Percentiles rank a stretch among this genome's conserved stretches.
Evolutionary conservation across 371 early-diverging fungal genomes (phyloP).

Genomic region (Mortierella sp.): DNA sequence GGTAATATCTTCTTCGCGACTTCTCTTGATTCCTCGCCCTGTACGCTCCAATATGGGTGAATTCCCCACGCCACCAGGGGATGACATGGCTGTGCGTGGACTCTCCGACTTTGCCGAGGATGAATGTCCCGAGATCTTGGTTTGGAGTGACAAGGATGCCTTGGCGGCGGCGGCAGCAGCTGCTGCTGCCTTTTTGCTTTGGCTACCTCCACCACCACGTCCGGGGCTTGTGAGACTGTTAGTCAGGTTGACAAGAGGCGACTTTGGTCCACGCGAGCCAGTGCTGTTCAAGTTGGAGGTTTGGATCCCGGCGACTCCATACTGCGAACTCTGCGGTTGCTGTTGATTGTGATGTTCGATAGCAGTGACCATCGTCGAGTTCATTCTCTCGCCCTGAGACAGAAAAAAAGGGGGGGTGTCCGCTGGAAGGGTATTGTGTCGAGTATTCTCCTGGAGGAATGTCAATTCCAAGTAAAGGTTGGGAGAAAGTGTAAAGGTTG

Average conservation of each 20-base stretch:
- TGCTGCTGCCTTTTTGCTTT: slow-evolving; percentile 28
- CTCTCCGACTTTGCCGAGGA: slow-evolving; percentile 30
- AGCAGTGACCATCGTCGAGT: slow-evolving; percentile 57
- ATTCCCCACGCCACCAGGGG: slow-evolving; percentile 17
- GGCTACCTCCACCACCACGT: slow-evolving; percentile 22
- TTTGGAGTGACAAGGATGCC: slow-evolving; percentile 36
- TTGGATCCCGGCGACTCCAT: slow-evolving; percentile 28
- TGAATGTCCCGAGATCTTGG: slow-evolving; percentile 27
- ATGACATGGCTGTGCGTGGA: slow-evolving; percentile 33
- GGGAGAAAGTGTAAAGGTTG: not conserved
- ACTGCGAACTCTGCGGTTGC: slow-evolving; percentile 30
- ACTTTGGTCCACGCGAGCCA: slow-evolving; percentile 31
- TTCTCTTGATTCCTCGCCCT: slow-evolving; percentile 28
- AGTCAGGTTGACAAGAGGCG: slow-evolving; percentile 29
- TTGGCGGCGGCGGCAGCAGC: slow-evolving; percentile 23
- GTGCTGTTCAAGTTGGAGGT: slow-evolving; percentile 16
- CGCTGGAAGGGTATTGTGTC: not conserved
- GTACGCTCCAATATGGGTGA: slow-evolving; percentile 15
- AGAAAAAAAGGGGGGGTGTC: not conserved
- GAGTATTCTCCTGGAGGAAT: not conserved
- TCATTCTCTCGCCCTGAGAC: slow-evolving; percentile 46
- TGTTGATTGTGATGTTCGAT: slow-evolving; percentile 54
- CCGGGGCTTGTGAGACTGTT: slow-evolving; percentile 32
- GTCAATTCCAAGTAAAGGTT: not conserved
- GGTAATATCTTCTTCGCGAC: slow-evolving; percentile 23